Base-by-base conservation (phyloP, 2,329 filamentous ascomycete species). In the Emericellopsis cladophorae region DNA sequence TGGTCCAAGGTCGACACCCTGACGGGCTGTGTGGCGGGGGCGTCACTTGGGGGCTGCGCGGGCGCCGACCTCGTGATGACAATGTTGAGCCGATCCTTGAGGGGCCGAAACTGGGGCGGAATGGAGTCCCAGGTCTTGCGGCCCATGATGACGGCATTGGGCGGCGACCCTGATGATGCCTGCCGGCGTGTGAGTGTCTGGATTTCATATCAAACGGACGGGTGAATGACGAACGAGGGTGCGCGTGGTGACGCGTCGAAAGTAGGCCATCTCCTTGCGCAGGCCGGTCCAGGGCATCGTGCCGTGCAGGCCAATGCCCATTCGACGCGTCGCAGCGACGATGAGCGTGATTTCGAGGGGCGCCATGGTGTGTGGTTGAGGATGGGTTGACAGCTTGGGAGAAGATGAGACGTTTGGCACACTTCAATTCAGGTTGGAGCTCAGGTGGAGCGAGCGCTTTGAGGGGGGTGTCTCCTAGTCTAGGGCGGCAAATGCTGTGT, bases 101-200 rank as follows among this genome's bases (percentile, higher is more conserved):
- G 70, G 15, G 92, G 92, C 3, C 88, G 74, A 57, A 92, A 88
- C 40, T 70, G 73, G 7, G 68, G 55, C 2, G 92, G 90, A 45
- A 98, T 90, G 48, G 80, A 87, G 40, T 94, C 87, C 81, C 90
- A 98, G 0, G 92, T 98, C 62, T 93, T 95, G 54, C 92, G 84
- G 45, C 92, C 92, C 92, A 98, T 98, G 50, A 98, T 82, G 40
- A 96, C 85, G 15, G 85, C 84, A 59, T 89, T 90, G 48, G 65
- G 43, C 34, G 65, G 43, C 34, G 64, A 50, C 1, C 55, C 47
- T 7, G 60, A 23, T 23, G 29, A 12, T 7, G 32, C 32, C 39
- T 40, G 24, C 26, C 24, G n/a, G 5, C 22, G n/a, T 21, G 6
- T 37, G 9, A 37, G 14, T 33, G 3, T 24, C 36, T 26, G 23